These are phyloP conservation scores for Capillidium heterosporum DNA, from an alignment of 371 early-diverging fungal species.

Conservation along the genomic window DNA sequence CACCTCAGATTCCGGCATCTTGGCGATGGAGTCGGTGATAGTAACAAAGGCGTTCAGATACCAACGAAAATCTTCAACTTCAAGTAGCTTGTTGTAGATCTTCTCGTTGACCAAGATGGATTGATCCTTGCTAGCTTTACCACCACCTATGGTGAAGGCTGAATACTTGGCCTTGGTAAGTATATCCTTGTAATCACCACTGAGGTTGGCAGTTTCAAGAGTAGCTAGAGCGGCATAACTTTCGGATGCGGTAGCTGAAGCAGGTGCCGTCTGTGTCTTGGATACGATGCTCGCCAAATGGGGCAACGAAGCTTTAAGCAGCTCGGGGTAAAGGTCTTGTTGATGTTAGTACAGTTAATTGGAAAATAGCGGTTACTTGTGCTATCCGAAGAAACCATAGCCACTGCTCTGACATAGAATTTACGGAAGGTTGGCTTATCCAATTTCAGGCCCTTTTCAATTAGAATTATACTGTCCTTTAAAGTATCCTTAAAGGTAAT, in stretches of 20 bases:
- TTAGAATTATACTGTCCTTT: background rate
- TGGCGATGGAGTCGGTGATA: constrained; percentile 17
- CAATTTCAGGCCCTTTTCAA: background rate
- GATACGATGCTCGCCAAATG: too few relatives aligned
- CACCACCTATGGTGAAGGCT: constrained; percentile 6
- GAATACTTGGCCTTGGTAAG: background rate
- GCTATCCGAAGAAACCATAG: background rate
- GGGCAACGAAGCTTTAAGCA: too few relatives aligned
- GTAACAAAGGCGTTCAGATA: constrained; percentile 35
- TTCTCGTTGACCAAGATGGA: constrained; percentile 66
- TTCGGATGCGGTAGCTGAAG: too few relatives aligned
- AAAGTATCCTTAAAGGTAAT: background rate
- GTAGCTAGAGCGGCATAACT: too few relatives aligned
- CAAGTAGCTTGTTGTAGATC: constrained; percentile 52
- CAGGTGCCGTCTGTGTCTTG: too few relatives aligned
- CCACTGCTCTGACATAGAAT: background rate
- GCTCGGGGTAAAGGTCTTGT: background rate
- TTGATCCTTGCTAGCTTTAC: constrained; percentile 25
- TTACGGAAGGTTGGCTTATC: constrained; percentile 2
- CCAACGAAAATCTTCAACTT: constrained; percentile 51
- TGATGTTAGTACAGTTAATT: background rate
- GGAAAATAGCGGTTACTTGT: background rate
- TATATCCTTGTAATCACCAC: background rate
- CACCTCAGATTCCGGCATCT: constrained; percentile 10
- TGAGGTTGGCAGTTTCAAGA: too few relatives aligned